Base-by-base conservation (phyloP, 2,329 filamentous ascomycete genomes). In the Colletotrichum agaves region DNA sequence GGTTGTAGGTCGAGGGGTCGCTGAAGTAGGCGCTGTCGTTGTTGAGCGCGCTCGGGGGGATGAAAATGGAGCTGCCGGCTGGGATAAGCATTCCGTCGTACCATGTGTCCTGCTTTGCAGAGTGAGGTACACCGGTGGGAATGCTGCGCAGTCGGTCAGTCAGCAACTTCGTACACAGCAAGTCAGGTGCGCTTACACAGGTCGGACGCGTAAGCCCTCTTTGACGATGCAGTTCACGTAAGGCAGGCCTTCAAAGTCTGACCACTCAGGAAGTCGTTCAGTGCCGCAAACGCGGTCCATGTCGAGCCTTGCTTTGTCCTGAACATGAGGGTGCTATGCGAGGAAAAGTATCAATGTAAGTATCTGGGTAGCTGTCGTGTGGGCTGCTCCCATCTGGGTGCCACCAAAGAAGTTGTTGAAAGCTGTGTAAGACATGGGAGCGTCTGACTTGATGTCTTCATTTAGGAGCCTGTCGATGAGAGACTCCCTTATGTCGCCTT, bases 391-490 rank as follows among this genome's bases (percentile, higher is more conserved):
- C 69, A 63, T 57, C 1, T 79, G 78, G 60, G 78, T 77, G 1
- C 74, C 74, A 33, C 73, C 59, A 5, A 82, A 73, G 64, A 83
- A 82, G 65, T 77, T 76, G 5, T 81, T 70, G 41, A 79, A 72
- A 67, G 78, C 74, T 5, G 73, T 71, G n/a, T 71, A 46, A 3
- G 60, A 31, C 11, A 63, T 37, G 1, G 59, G 71, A 13, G 78
- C 72, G 12, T 68, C 64, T 8, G 73, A 44, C 64, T 77, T 77
- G 7, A 76, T 73, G 15, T 77, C 69, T 65, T 80, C 73, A 52
- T 83, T 78, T 2, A 84, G 73, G 0, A 83, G 74, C 6, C 71
- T 66, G 70, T 84, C 81, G 70, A 83, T 76, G 55, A 83, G 78
- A 12, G 72, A 76, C 8, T 73, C 71, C 15, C 74, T 70, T 7